A percentile compares a stretch with the other conserved stretches of the same genome.
These are phyloP conservation scores for Chrysoporthe austroafricana DNA, from an alignment of 2,329 filamentous ascomycete genomes.

Conservation along the genomic window DNA sequence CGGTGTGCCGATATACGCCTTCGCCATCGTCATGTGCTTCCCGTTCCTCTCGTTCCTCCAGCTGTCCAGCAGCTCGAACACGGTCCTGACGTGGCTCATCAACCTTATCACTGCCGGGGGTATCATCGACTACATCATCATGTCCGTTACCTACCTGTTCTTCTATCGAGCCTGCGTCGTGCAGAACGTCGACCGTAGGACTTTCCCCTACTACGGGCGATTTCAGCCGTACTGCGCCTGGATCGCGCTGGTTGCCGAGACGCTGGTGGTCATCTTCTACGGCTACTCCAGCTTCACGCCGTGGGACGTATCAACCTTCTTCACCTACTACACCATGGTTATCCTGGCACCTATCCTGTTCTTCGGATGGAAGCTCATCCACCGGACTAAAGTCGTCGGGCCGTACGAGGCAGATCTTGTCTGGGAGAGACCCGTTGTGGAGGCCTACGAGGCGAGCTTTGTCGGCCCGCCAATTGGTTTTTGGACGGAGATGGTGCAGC, in stretches of 20 bases:
- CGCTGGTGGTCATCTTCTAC: slow-evolving; percentile 52
- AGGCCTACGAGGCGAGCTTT: slow-evolving; percentile 43
- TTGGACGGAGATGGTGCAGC: slow-evolving; percentile 26
- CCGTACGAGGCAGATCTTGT: slow-evolving; percentile 61
- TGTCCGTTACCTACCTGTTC: slow-evolving; percentile 29
- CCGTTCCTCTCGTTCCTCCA: slow-evolving; percentile 44
- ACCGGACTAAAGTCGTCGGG: slow-evolving; percentile 58
- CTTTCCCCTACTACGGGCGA: slow-evolving; percentile 60
- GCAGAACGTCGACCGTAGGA: slow-evolving; percentile 42
- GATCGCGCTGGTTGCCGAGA: slow-evolving; percentile 48
- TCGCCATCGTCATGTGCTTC: slow-evolving; percentile 57
- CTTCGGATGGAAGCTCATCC: slow-evolving; percentile 67
- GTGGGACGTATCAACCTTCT: slow-evolving; percentile 39
- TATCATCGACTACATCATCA: slow-evolving; percentile 65
- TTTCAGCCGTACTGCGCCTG: slow-evolving; percentile 63
- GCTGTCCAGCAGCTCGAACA: slow-evolving; percentile 22
- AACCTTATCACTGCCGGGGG: slow-evolving; percentile 61
- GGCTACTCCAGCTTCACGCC: slow-evolving; percentile 51
- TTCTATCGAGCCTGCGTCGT: slow-evolving; percentile 26
- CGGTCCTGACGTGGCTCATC: slow-evolving; percentile 51
- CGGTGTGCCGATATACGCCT: slow-evolving; percentile 65
- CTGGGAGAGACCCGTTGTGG: slow-evolving; percentile 63
- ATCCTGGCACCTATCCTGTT: slow-evolving; percentile 58
- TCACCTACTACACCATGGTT: slow-evolving; percentile 59
- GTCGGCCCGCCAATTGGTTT: slow-evolving; percentile 23